Percentiles rank a stretch among this genome's conserved stretches.
Conservation (phyloP, 805 yeast species). For the Metschnikowia henanensis region DNA sequence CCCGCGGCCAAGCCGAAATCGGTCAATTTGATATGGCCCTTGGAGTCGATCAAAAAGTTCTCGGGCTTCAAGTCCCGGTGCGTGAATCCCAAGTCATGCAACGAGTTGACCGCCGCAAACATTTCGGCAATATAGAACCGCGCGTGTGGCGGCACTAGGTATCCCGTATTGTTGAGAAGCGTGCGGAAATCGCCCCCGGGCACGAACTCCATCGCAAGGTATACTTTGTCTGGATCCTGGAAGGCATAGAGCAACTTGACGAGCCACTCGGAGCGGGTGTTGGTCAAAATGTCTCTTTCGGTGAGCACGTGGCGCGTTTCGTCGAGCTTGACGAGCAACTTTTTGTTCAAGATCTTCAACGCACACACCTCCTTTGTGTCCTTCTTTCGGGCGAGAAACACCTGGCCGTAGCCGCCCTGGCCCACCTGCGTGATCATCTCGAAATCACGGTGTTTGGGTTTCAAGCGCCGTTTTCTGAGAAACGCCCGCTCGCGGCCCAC, state of each 20-base stretch:
- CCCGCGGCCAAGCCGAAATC: conserved; percentile 99
- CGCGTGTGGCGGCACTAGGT: conserved; percentile 91
- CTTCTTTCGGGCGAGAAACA: conserved; percentile 89
- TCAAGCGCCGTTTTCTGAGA: conserved; percentile 83
- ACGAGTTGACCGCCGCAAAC: conserved; percentile 92
- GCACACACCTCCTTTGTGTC: conserved; percentile 97
- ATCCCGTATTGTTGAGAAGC: conserved; percentile 87
- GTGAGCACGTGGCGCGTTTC: conserved; percentile 96
- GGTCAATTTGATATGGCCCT: conserved; percentile 90
- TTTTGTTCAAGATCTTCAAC: conserved; percentile 85
- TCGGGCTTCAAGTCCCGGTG: conserved; percentile 98
- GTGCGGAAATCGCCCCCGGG: conserved; percentile 99
- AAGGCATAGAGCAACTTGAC: conserved; percentile 93
- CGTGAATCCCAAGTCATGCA: conserved; percentile 93
- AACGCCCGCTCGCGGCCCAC: conserved; percentile 80
- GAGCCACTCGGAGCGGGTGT: conserved; percentile 93
- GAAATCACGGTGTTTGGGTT: conserved; percentile 93
- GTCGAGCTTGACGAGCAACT: conserved; percentile 80
- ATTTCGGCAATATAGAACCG: conserved; percentile 93
- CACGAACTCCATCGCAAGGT: conserved; percentile 98
- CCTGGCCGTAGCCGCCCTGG: conserved; percentile 99
- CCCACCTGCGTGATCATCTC: conserved; percentile 98
- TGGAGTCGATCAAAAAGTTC: conserved; percentile 83
- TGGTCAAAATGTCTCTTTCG: conserved; percentile 95
- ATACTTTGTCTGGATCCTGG: conserved; percentile 88